Base-by-base conservation (phyloP, 495 filamentous ascomycete genomes). In the Margaritispora aquatica region DNA sequence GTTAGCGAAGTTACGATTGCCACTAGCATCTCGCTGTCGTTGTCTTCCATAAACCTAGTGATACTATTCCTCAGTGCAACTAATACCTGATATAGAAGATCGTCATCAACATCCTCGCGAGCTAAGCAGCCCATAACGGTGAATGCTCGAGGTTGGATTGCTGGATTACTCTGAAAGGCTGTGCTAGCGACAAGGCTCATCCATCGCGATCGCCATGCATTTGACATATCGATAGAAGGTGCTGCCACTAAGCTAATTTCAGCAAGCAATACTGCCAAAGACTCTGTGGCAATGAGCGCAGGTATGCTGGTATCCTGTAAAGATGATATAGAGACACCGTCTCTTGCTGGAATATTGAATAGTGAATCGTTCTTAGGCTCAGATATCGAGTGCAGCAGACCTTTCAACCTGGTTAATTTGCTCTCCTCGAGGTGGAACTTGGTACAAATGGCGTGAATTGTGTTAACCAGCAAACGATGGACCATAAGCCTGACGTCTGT, bases 171-270 rank as follows among this genome's bases (percentile, higher is more conserved):
- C 68, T 87, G 84, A 67, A 87, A 87, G 1, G 84, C 84, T 1
- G 84, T 87, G 66, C 82, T 86, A 20, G 84, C 83, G 36, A 87
- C 83, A 19, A 87, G 71, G 62, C 81, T 83, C 84, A 86, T 87
- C 84, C 84, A 87, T 41, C 84, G 74, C 23, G 84, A 83, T n/a
- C 84, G 79, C 84, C 84, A 87, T 29, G 80, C 77, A 63, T 87
- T 87, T 23, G 84, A 80, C 66, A 84, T 71, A 61, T 86, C 82
- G 17, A 82, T 73, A 2, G 83, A 81, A 3, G 82, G 81, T 27
- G 84, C 83, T 3, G 83, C 84, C 19, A 84, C 72, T 2, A 73
- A 73, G 57, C 80, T 85, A n/a, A 83, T 77, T 59, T 86, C 82
- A 36, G 84, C 78, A 44, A 87, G 65, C 2, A 86, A 61, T 26